A percentile compares a stretch with the other conserved stretches of the same genome.
Evolutionary conservation across 2,329 filamentous ascomycete genomes (phyloP).

Genomic region (Fusarium secorum): DNA sequence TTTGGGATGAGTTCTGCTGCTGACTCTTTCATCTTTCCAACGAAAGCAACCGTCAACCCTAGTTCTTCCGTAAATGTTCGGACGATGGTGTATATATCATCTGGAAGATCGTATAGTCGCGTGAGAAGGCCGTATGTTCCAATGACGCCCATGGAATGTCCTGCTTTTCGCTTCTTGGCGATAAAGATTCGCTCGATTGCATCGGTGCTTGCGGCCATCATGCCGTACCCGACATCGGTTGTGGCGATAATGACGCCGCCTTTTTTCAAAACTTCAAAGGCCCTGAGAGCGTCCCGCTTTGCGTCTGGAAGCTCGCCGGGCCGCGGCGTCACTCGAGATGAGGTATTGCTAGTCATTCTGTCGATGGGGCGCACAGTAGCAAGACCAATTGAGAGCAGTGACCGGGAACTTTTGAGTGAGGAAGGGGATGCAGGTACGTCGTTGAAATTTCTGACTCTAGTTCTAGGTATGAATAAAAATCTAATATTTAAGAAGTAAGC

Average conservation of each 20-base stretch:
- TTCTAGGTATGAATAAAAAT: not conserved
- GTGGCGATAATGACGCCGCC: not conserved
- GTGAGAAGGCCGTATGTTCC: not conserved
- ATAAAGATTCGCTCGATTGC: not conserved
- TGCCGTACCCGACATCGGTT: not conserved
- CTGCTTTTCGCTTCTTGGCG: not conserved
- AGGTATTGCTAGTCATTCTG: not conserved
- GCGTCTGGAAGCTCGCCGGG: not conserved
- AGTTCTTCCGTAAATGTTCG: not conserved
- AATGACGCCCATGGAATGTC: not conserved
- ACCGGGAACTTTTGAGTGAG: too few relatives aligned
- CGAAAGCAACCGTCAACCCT: not conserved
- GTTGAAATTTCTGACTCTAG: fast-evolving
- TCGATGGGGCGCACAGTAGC: not conserved
- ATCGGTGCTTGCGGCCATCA: not conserved
- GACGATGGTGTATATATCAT: not conserved
- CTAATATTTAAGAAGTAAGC: too few relatives aligned
- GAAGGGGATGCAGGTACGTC: fast-evolving
- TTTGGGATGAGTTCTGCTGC: not conserved
- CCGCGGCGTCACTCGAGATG: not conserved
- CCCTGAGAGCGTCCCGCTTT: not conserved
- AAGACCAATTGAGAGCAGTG: fast-evolving
- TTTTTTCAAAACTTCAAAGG: not conserved
- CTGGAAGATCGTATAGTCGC: not conserved
- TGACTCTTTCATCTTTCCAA: not conserved